Conservation (phyloP, 2,329 filamentous ascomycete genomes). For the Scedosporium dehoogii region DNA sequence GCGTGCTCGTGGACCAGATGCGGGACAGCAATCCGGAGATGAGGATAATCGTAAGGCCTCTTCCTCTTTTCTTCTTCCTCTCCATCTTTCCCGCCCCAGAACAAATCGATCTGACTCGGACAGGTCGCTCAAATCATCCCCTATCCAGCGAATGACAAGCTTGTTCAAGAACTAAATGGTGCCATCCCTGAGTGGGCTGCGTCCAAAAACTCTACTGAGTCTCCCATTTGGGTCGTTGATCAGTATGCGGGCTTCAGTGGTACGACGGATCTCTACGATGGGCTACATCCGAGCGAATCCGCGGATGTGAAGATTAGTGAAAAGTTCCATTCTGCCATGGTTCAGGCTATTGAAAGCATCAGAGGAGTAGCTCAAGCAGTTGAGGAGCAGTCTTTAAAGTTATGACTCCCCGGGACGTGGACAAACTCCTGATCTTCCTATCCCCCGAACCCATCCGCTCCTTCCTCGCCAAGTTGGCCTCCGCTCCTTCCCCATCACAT, state of each 20-base stretch:
- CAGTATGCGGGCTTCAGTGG: constrained; percentile 5
- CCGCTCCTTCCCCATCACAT: too few relatives aligned
- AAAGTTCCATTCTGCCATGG: constrained; percentile 5
- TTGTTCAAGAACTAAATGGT: constrained; percentile 3
- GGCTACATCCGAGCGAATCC: constrained; percentile 6
- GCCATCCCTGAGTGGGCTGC: constrained; percentile 1
- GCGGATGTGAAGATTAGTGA: constrained; percentile 6
- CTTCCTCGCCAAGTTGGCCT: too few relatives aligned
- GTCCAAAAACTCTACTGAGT: constrained; percentile 1
- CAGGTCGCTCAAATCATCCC: constrained; percentile 8
- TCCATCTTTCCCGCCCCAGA: not conserved
- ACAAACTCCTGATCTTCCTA: too few relatives aligned
- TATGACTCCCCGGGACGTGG: too few relatives aligned
- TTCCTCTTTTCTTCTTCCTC: not conserved
- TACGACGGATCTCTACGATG: constrained; percentile 3
- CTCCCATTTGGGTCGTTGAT: constrained; percentile 4
- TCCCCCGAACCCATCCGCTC: too few relatives aligned
- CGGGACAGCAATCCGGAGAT: constrained; percentile 2
- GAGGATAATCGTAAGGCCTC: constrained; percentile 3
- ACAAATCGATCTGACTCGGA: not conserved
- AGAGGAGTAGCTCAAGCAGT: too few relatives aligned
- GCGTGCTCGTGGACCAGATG: constrained; percentile 3
- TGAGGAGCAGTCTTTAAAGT: not conserved
- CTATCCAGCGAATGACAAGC: constrained; percentile 1
- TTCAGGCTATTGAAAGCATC: constrained; percentile 5